Conservation (phyloP, 306 rosid species). For the Cucumis cinereus region DNA sequence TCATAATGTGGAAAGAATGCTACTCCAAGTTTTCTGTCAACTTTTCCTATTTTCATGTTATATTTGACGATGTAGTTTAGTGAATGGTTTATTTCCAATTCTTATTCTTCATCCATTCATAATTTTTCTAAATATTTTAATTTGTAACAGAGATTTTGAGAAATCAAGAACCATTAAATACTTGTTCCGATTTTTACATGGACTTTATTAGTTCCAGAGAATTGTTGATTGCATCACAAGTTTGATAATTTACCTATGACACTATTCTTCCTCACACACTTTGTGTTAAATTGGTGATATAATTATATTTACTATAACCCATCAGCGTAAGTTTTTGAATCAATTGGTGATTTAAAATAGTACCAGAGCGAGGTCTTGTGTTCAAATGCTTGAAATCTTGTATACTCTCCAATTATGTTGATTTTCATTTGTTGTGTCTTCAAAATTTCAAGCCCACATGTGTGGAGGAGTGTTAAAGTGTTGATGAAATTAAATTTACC, state of each 20-base stretch:
- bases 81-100: neutral
- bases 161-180: neutral
- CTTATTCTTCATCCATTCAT: neutral
- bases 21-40: neutral
- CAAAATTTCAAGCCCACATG: too few relatives aligned
- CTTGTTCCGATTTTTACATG: neutral
- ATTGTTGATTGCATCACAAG: neutral
- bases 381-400: too few relatives aligned
- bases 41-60: neutral
- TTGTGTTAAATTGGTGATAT: too few relatives aligned
- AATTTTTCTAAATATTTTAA: neutral
- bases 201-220: neutral
- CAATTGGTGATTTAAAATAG: too few relatives aligned
- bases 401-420: too few relatives aligned
- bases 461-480: too few relatives aligned
- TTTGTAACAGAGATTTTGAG: neutral
- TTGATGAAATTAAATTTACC: too few relatives aligned
- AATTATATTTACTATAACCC: too few relatives aligned
- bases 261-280: neutral
- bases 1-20: neutral
- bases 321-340: too few relatives aligned
- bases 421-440: too few relatives aligned
- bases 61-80: neutral
- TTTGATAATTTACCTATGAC: neutral
- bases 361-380: too few relatives aligned